Conservation (phyloP, 2,329 filamentous ascomycete genomes). For the Fusarium aywerte region DNA sequence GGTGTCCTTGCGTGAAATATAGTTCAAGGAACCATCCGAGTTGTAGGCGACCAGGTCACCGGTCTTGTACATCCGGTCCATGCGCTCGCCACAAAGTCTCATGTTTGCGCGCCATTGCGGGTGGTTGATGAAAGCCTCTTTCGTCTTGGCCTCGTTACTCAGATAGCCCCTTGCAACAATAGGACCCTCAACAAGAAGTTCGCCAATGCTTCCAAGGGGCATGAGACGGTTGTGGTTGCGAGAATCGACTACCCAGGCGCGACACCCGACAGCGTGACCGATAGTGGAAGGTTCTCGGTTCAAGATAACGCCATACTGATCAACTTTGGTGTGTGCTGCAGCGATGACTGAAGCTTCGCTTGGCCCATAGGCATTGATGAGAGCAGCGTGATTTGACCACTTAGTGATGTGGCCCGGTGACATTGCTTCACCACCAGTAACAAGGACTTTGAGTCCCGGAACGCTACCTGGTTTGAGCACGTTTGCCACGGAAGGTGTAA, state of each 20-base stretch:
- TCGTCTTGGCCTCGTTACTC: constrained; percentile 15
- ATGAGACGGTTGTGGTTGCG: constrained; percentile 18
- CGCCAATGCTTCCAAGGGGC: constrained; percentile 9
- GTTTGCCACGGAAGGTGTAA: constrained; percentile 33
- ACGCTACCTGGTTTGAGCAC: constrained; percentile 27
- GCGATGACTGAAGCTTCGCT: constrained; percentile 23
- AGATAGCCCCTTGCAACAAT: constrained; percentile 33
- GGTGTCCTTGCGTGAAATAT: constrained; percentile 64
- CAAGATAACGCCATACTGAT: not conserved
- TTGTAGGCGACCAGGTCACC: constrained; percentile 60
- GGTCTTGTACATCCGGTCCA: constrained; percentile 55
- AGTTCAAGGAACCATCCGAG: constrained; percentile 55
- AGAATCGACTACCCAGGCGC: constrained; percentile 19
- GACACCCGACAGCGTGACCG: constrained; percentile 15
- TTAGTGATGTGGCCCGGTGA: constrained; percentile 18
- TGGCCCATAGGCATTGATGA: constrained; percentile 36
- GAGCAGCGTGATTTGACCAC: constrained; percentile 20
- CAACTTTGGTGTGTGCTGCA: constrained; percentile 11
- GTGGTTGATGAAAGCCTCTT: constrained; percentile 47
- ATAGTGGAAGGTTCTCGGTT: constrained; percentile 14
- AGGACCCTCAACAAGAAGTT: constrained; percentile 28
- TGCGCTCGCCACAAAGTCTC: not conserved
- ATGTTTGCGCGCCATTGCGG: constrained; percentile 57
- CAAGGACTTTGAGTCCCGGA: constrained; percentile 7
- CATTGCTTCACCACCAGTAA: constrained; percentile 32